Base-by-base conservation (phyloP, 225 moss, liverwort and hornwort genomes). In the Asterella californica region DNA sequence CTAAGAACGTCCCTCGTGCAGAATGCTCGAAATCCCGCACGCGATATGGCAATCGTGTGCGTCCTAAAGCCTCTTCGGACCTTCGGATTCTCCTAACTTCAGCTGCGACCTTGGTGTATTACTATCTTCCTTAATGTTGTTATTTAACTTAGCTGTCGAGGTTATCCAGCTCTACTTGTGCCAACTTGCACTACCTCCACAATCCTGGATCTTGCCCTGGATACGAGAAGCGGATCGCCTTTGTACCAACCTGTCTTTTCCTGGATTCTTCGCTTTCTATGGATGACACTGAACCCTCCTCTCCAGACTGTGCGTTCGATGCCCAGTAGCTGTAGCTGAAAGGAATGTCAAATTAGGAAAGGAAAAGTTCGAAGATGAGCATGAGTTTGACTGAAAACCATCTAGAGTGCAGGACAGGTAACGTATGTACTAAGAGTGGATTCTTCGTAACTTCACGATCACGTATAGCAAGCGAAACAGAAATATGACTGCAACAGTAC, bases 191-290 rank as follows among this genome's bases (percentile, higher is more conserved):
- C 17, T 17, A 14, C 52, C 52, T 52, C n/a, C 52, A 52, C 17
- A 12, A 52, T 6, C 5, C 52, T 52, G 52, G 52, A 61, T n/a
- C 25, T 42, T 33, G 65, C 4, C 30, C 33, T 33, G 0, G 0
- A 65, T 45, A 25, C 34, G 17, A 70, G 32, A 45, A 71, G n/a
- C n/a, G 15, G 27, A 25, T 46, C 15, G 9, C 25, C 46, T 24
- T 50, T 69, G 47, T 55, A 80, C 85, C 15, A 30, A 96, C 97
- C 95, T 93, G 99, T 90, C 99, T 88, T 85, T 95, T 99, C 60
- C 99, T 92, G 29, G 92, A 88, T 36, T 92, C 99, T 85, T 95
- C 99, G 84, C 95, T 99, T 80, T 90, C 93, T 70, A 89, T 68
- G 49, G 91, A 85, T 74, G 91, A 88, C 85, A 91, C 87, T 27